These are phyloP conservation scores for Cladosporium sp. DNA, from an alignment of 2,329 filamentous ascomycete genomes.

Conservation along the genomic window DNA sequence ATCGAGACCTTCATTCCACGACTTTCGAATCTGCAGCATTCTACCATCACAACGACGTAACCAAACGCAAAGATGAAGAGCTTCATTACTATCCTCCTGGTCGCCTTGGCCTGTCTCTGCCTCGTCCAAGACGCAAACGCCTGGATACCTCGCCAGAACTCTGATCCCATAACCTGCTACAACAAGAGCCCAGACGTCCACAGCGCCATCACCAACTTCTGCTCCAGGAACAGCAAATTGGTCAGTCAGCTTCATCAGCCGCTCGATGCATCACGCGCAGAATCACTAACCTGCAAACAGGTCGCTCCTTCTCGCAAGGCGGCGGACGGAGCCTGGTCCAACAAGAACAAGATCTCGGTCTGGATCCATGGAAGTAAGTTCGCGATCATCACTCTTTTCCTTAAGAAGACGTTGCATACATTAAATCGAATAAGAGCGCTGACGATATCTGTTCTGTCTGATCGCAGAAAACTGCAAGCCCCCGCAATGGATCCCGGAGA, in stretches of 20 bases:
- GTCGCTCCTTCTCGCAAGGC: slow-evolving; percentile 7
- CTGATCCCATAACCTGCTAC: neutral
- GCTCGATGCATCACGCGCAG: too few species aligned
- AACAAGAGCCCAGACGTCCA: neutral
- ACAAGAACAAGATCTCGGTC: slow-evolving; percentile 5
- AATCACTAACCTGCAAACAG: neutral
- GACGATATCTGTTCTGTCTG: neutral
- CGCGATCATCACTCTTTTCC: neutral
- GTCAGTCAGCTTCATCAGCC: neutral
- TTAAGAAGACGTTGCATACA: neutral
- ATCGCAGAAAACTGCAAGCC: slow-evolving; percentile 21
- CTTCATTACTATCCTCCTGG: slow-evolving; percentile 4
- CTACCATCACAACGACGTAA: neutral
- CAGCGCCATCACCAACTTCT: neutral
- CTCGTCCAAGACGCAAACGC: slow-evolving; percentile 4
- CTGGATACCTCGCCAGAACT: neutral
- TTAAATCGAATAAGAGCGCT: neutral
- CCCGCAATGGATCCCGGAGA: slow-evolving; percentile 27
- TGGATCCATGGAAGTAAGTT: slow-evolving; percentile 14
- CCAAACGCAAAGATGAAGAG: neutral
- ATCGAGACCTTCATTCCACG: neutral
- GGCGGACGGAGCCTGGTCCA: neutral
- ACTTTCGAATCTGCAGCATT: neutral
- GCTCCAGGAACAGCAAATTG: neutral
- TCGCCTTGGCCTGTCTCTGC: slow-evolving; percentile 11